These are phyloP conservation scores for Discostella pseudostelligera DNA, from an alignment of 108 stramenopile species.

Conservation along the genomic window DNA sequence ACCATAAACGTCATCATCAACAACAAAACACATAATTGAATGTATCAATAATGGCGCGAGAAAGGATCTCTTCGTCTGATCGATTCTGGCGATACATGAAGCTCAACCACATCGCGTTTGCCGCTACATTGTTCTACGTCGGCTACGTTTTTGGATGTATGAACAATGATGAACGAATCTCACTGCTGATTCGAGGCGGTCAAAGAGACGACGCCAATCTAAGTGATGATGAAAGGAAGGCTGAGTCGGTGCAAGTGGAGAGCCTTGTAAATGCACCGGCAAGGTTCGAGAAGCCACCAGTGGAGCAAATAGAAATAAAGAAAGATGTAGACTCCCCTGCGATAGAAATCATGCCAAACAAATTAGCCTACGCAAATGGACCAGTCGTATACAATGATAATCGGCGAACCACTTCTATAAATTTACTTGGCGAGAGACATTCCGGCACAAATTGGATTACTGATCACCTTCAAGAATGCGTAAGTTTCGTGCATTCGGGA, in stretches of 20 bases:
- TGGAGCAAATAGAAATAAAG: not conserved
- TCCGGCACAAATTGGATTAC: constrained; percentile 46
- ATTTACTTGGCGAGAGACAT: constrained; percentile 47
- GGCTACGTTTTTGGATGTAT: constrained; percentile 22
- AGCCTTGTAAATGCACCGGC: not conserved
- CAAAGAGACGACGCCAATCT: not conserved
- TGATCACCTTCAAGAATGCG: constrained; percentile 36
- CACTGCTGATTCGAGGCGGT: constrained; percentile 2
- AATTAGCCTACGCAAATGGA: not conserved
- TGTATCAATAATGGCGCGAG: too few relatives aligned
- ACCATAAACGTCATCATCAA: too few relatives aligned
- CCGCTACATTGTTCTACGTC: constrained; percentile 8
- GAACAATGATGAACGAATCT: not conserved
- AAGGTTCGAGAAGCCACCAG: not conserved
- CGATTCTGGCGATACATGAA: constrained; percentile 15
- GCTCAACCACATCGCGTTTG: constrained; percentile 17
- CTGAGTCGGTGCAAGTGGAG: too few relatives aligned
- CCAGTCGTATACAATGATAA: constrained; percentile 12
- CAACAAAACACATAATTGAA: too few relatives aligned
- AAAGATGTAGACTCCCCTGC: not conserved
- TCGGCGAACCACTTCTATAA: constrained; percentile 10
- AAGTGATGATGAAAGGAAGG: too few relatives aligned
- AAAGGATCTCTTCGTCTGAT: not conserved
- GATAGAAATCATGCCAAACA: not conserved
- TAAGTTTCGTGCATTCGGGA: constrained; percentile 2